Percentiles rank a stretch among this genome's conserved stretches.
These are phyloP conservation scores for Citrullus amarus DNA, from an alignment of 306 rosid genomes.

Conservation along the genomic window DNA sequence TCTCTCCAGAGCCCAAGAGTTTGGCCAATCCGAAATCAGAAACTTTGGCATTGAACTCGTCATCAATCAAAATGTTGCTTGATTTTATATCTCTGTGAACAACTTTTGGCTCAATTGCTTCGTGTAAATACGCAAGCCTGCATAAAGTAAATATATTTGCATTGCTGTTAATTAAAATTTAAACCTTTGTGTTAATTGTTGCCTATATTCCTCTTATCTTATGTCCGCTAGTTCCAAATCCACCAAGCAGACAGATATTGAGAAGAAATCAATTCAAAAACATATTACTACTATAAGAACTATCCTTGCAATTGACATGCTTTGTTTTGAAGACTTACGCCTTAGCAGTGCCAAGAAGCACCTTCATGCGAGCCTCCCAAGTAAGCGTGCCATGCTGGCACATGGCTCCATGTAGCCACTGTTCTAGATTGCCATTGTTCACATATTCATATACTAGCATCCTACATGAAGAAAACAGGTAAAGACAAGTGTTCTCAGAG, in stretches of 20 bases:
- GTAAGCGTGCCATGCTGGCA: conserved; percentile 57
- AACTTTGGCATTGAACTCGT: conserved; percentile 83
- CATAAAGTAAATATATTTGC: background rate
- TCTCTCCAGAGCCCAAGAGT: conserved; percentile 85
- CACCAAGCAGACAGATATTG: background rate
- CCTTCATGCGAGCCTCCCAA: conserved; percentile 93
- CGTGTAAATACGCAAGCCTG: conserved; percentile 93
- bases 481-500: background rate
- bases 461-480: conserved; percentile 30
- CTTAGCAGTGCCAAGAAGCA: conserved; percentile 76
- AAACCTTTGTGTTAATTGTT: background rate
- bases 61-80: conserved; percentile 88
- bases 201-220: background rate
- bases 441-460: conserved; percentile 89
- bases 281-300: background rate
- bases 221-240: background rate
- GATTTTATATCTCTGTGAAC: conserved; percentile 93
- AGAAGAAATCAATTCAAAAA: background rate
- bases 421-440: conserved; percentile 90
- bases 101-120: conserved; percentile 95
- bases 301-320: background rate
- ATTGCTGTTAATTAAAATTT: background rate
- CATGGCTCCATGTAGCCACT: conserved; percentile 89
- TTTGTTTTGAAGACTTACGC: conserved; percentile 52
- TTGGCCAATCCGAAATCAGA: conserved; percentile 97